These are phyloP conservation scores for Xylaria intraflava DNA, from an alignment of 495 filamentous ascomycete genomes.

Conservation along the genomic window DNA sequence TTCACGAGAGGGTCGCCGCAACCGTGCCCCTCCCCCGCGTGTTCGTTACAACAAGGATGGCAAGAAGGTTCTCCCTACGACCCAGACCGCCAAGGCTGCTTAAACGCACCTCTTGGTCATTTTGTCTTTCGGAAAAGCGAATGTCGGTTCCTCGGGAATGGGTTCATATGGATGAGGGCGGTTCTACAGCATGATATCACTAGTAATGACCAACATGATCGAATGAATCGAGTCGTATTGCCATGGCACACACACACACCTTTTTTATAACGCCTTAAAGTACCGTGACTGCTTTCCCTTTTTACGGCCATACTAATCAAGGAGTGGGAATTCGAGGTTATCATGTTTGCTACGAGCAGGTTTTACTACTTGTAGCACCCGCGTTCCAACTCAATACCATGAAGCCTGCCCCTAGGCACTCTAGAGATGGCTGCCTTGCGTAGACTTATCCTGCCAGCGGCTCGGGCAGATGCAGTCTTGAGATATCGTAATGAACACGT, in stretches of 20 bases:
- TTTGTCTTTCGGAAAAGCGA: slow-evolving; percentile 23
- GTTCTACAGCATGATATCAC: slow-evolving; percentile 25
- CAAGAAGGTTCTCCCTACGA: slow-evolving; percentile 97
- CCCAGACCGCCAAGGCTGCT: slow-evolving; percentile 41
- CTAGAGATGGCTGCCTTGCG: too few species aligned
- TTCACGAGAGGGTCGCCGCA: slow-evolving; percentile 92
- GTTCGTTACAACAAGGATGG: slow-evolving; percentile 99
- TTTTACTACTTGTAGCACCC: too few species aligned
- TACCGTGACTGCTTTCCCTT: background rate
- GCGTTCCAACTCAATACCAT: too few species aligned
- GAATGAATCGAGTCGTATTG: slow-evolving; percentile 26
- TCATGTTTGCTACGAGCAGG: too few species aligned
- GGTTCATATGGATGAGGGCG: slow-evolving; percentile 23
- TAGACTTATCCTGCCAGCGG: too few species aligned
- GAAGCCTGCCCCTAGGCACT: too few species aligned
- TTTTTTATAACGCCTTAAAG: background rate
- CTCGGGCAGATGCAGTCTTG: too few species aligned
- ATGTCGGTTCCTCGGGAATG: slow-evolving; percentile 26
- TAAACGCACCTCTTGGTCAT: slow-evolving; percentile 18
- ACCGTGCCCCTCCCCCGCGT: slow-evolving; percentile 94
- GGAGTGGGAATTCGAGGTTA: too few species aligned
- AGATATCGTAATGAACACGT: too few species aligned
- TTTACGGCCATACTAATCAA: background rate
- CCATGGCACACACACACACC: slow-evolving; percentile 9
- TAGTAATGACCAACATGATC: slow-evolving; percentile 24